A percentile compares a stretch with the other conserved stretches of the same genome.
Conservation (phyloP, 345 rosid species). For the Salix arbutifolia region DNA sequence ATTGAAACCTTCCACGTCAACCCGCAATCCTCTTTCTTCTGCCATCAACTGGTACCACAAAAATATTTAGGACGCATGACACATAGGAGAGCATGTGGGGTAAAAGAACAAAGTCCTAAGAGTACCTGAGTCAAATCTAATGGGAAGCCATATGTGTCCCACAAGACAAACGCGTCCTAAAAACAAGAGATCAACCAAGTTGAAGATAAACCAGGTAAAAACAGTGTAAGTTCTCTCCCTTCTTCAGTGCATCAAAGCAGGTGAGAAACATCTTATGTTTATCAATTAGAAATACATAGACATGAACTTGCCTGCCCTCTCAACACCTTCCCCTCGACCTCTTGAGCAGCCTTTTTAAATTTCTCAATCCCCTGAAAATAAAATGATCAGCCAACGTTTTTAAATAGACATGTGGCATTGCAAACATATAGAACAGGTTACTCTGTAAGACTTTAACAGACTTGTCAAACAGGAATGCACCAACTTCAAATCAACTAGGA, state of each 20-base stretch:
- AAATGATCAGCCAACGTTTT: constrained; percentile 9
- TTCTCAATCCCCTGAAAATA: constrained; percentile 80
- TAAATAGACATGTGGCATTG: neutral
- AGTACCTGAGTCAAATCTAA: constrained; percentile 91
- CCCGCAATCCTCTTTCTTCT: constrained; percentile 78
- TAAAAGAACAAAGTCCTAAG: constrained; percentile 2
- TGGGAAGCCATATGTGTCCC: constrained; percentile 98
- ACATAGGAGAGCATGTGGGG: neutral
- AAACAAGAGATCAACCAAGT: constrained; percentile 11
- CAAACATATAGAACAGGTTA: neutral
- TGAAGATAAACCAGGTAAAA: constrained; percentile 3
- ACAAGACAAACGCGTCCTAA: constrained; percentile 93
- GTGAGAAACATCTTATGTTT: neutral
- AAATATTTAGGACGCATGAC: constrained; percentile 11
- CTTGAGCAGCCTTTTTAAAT: constrained; percentile 85
- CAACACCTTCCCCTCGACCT: constrained; percentile 63
- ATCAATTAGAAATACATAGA: neutral
- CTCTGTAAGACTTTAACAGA: neutral
- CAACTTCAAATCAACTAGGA: neutral
- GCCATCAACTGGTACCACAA: constrained; percentile 69
- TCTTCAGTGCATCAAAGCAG: neutral
- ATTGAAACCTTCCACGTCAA: constrained; percentile 80
- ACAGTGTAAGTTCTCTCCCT: neutral
- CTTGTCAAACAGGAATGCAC: neutral
- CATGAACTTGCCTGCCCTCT: constrained; percentile 63